Conservation (phyloP, 2,329 filamentous ascomycete genomes). For the Endocalyx cinctus region DNA sequence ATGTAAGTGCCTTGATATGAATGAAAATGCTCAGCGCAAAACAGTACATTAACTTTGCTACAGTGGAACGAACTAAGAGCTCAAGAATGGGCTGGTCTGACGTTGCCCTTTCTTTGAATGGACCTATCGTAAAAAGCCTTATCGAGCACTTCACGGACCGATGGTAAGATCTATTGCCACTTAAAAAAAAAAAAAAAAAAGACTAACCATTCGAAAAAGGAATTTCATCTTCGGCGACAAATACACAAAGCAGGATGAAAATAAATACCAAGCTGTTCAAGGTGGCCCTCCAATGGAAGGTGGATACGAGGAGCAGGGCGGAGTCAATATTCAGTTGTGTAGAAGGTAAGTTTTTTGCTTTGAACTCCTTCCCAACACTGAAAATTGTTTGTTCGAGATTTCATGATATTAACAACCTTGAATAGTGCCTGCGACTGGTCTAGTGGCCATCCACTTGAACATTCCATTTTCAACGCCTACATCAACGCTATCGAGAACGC, state of each 20-base stretch:
- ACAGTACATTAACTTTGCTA: neutral
- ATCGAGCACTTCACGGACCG: conserved; percentile 75
- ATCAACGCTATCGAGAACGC: conserved; percentile 65
- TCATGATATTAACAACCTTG: too few relatives aligned
- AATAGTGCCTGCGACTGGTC: conserved; percentile 48
- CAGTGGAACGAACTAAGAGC: conserved; percentile 69
- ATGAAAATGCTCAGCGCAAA: too few relatives aligned
- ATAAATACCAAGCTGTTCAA: conserved; percentile 41
- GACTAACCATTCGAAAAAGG: conserved; percentile 33
- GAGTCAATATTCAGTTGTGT: conserved; percentile 42
- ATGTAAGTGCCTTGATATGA: conserved; percentile 41
- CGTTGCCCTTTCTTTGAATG: conserved; percentile 70
- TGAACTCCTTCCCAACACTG: neutral
- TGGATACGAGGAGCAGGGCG: conserved; percentile 24
- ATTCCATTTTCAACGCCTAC: conserved; percentile 86
- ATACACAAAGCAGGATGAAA: conserved; percentile 53
- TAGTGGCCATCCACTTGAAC: conserved; percentile 49
- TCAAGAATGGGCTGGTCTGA: conserved; percentile 94
- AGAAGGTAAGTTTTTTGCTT: conserved; percentile 43
- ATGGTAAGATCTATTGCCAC: conserved; percentile 48
- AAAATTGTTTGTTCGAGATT: conserved; percentile 3
- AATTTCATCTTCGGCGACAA: conserved; percentile 87
- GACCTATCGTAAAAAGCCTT: conserved; percentile 71
- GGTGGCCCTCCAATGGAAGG: conserved; percentile 9
- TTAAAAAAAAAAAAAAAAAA: neutral